Evolutionary conservation across 495 filamentous ascomycete species (phyloP), one percentile per base, ranked within the genome.

Genomic region (Penicillium coffeae): DNA sequence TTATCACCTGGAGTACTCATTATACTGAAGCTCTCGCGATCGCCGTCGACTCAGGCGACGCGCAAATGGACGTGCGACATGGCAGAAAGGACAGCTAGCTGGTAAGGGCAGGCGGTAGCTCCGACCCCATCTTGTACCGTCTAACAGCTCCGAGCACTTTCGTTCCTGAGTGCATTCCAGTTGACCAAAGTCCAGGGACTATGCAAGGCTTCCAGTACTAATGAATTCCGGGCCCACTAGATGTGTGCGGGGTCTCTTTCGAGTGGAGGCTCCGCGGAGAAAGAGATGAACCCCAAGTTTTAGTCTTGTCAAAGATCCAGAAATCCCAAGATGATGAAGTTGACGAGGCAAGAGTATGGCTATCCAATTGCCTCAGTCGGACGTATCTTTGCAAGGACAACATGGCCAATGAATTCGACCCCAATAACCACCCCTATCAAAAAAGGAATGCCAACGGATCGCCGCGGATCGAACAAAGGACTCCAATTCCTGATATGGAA

Each of bases 1-100:
- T 65, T 65, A 14, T 65, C 56, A 42, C 49, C 50, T 0, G 50
- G 22, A 13, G 56, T 21, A 40, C 50, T 60, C 62, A 63, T 65
- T 10, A 10, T 30, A 5, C 25, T 30, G 10, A 10, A n/a, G n/a
- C n/a, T n/a, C n/a, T n/a, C n/a, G n/a, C n/a, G n/a, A n/a, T n/a
- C n/a, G n/a, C n/a, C n/a, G n/a, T n/a, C n/a, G n/a, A n/a, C n/a
- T n/a, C n/a, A n/a, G n/a, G n/a, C n/a, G n/a, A n/a, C n/a, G n/a
- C n/a, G n/a, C n/a, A 30, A 5, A 10, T 30, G 25, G 25, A 30
- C 25, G 25, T 30, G 25, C 10, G 10, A 5, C 25, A 5, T 4
- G 25, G 25, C 25, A 30, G 25, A 30, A 30, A 30, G 10, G 5
- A 30, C 10, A 5, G 25, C 25, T 30, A 10, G 10, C 25, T 30